Evolutionary conservation across 73 alveolate genomes (phyloP).

Genomic region (Diophrys appendiculata): DNA sequence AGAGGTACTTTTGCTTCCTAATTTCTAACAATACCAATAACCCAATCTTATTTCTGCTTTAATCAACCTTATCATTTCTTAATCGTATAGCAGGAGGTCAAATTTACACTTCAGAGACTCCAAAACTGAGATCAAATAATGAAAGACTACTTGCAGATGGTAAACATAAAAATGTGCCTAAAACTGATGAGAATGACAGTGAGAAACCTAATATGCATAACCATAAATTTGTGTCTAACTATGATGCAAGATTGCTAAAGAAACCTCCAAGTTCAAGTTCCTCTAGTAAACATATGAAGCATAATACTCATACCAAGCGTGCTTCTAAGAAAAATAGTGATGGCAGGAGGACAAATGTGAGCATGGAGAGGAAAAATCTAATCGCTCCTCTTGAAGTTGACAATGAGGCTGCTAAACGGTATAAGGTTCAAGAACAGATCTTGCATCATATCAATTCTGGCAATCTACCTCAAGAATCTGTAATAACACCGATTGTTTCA

Average conservation of each 20-base stretch:
- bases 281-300: background rate
- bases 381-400: background rate
- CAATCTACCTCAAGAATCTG: background rate
- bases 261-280: slow-evolving; percentile 15
- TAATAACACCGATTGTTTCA: slow-evolving; percentile 15
- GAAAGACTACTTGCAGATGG: slow-evolving; percentile 4
- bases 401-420: background rate
- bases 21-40: no score
- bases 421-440: slow-evolving; percentile 16
- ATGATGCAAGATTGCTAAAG: slow-evolving; percentile 10
- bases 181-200: background rate
- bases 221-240: slow-evolving; percentile 3
- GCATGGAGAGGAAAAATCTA: background rate
- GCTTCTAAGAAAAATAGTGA: no score
- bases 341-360: background rate
- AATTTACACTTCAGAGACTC: slow-evolving; percentile 13
- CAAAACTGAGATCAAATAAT: slow-evolving; percentile 15
- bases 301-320: background rate
- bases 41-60: no score
- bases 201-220: background rate
- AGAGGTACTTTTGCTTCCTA: no score
- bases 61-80: no score
- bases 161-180: background rate
- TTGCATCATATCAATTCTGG: slow-evolving; percentile 14
- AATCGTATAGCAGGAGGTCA: no score